Base-by-base conservation (phyloP, 1,139 yeast genomes). In the Meyerozyma athensensis region DNA sequence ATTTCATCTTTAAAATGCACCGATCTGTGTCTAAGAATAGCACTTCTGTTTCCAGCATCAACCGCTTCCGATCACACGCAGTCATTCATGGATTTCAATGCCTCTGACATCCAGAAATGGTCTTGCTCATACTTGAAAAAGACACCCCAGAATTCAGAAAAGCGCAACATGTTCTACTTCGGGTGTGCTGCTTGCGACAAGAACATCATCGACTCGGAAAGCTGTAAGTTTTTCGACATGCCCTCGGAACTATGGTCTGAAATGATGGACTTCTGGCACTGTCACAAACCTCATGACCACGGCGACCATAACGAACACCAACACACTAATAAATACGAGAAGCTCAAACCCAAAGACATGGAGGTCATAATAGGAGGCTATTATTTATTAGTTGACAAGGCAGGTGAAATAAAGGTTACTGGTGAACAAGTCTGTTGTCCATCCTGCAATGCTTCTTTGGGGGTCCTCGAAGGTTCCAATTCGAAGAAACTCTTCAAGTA, bases 261-360 rank as follows among this genome's bases (percentile, higher is more conserved):
- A 54, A 68, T 92, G 74, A 85, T 92, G 96, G 97, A 92, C 43
- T 85, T 84, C 47, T 92, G 98, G 98, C 97, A 92, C 57, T 92
- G 98, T 54, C 97, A 92, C 56, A 89, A 89, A 54, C 97, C 98
- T 0, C 65, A 67, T 17, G 57, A 63, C 26, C 54, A 61, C 17
- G 48, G 47, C 19, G 50, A 52, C 21, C 46, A 53, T 18, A 44
- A 49, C n/a, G 36, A 44, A 9, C 17, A 26, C 30, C 18, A 20
- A 26, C 35, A 20, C 41, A 43, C 41, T 6, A 61, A 60, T 34
- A 47, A 66, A 47, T 48, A 55, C 28, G 65, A 66, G 12, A 54
- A 60, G 2, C 58, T 85, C 38, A 60, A 54, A 12, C 87, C 94
- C 3, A 44, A 47, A 19, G 43, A 53, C 1, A 54, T 62, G 4